phyloP scores from a whole-genome alignment of 495 filamentous ascomycete genomes.

The Penicillium salamii region DNA sequence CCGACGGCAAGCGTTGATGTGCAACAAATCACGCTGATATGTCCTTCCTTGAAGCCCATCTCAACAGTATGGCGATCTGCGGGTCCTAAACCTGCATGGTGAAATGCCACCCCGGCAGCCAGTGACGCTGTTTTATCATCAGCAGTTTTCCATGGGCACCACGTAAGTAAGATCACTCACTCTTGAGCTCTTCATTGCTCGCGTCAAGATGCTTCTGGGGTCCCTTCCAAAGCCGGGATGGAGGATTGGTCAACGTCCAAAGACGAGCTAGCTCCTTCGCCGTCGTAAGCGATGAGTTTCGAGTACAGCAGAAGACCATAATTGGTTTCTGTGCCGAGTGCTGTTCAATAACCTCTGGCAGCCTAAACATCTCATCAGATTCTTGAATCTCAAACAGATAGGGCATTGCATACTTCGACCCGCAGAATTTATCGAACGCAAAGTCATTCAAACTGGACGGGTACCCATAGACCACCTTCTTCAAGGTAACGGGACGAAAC shows the following conservation, averaged over 20 bases:
- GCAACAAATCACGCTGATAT: slow-evolving; percentile 88
- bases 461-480: slow-evolving; percentile 83
- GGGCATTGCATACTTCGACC: slow-evolving; percentile 54
- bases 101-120: slow-evolving; percentile 78
- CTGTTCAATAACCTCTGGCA: slow-evolving; percentile 70
- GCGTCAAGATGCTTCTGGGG: slow-evolving; percentile 56
- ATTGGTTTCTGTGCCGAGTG: slow-evolving; percentile 81
- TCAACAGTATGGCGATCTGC: slow-evolving; percentile 72
- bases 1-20: slow-evolving; percentile 93
- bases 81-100: slow-evolving; percentile 81
- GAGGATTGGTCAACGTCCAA: slow-evolving; percentile 56
- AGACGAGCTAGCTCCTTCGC: slow-evolving; percentile 69
- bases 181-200: slow-evolving; percentile 59
- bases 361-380: slow-evolving; percentile 30
- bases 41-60: slow-evolving; percentile 67
- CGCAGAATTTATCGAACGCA: slow-evolving; percentile 76
- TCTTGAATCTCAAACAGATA: neutral
- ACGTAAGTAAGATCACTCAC: slow-evolving; percentile 25
- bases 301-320: slow-evolving; percentile 88
- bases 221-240: slow-evolving; percentile 64
- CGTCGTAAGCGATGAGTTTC: slow-evolving; percentile 72
- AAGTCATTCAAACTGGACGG: slow-evolving; percentile 71
- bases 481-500: slow-evolving; percentile 81
- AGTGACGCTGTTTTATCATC: slow-evolving; percentile 47
- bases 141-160: neutral